Evolutionary conservation across 164 flowering plant species (phyloP).

Genomic region (Vitis amurensis): DNA sequence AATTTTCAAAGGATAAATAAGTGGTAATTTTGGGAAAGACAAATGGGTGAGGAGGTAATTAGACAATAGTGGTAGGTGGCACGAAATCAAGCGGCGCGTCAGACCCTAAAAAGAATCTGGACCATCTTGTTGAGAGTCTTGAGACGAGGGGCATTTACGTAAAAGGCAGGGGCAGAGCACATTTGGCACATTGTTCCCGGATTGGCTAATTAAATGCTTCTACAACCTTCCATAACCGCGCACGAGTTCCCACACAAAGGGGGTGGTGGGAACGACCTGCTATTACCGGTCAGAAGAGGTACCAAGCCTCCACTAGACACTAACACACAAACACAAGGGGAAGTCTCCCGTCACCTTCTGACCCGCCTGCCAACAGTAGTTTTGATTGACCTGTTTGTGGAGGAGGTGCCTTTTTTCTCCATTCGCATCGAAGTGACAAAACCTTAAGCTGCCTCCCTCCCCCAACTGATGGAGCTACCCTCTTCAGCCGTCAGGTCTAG

Average conservation of each 20-base stretch:
- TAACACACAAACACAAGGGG: background rate
- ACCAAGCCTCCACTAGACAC: background rate
- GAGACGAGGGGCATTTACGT: background rate
- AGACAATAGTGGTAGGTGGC: too few species aligned
- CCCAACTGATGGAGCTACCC: too few species aligned
- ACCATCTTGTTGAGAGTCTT: too few species aligned
- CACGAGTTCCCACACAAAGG: conserved; percentile 13
- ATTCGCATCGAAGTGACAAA: conserved; percentile 23
- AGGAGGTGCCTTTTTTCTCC: background rate
- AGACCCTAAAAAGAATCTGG: too few species aligned
- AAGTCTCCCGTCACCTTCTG: too few species aligned
- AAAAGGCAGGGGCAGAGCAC: background rate
- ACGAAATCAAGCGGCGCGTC: too few species aligned
- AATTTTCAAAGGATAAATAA: too few species aligned
- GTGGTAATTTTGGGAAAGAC: too few species aligned
- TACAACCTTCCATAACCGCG: conserved; percentile 15
- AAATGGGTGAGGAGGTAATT: too few species aligned
- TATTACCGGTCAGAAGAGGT: conserved; percentile 18
- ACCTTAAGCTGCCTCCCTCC: conserved; percentile 19
- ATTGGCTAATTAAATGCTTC: conserved; percentile 13
- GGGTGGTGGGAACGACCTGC: conserved; percentile 4
- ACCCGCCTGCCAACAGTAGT: conserved; percentile 14
- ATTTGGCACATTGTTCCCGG: conserved; percentile 10
- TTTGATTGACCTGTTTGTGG: conserved; percentile 10
- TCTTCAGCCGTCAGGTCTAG: background rate